Base-by-base conservation (phyloP, 257 asterid genomes). In the Solanum bulbocastanum region DNA sequence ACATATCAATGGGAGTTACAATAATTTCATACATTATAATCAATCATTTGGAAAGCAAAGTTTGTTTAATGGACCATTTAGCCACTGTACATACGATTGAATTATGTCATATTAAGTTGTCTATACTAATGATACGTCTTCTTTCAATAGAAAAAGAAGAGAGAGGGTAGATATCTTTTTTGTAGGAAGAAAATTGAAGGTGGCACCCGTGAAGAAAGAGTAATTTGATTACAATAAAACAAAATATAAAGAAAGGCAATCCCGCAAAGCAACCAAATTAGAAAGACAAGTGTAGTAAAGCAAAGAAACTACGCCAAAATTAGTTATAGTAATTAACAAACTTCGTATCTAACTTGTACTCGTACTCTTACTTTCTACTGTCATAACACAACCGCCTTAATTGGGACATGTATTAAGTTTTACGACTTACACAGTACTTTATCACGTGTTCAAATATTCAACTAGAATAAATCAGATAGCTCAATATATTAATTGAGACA, bases 241-340 rank as follows among this genome's bases (percentile, higher is more conserved):
- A 40, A 39, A 85, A 30, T 6, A 62, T 37, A n/a, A 30, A 83
- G 72, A 60, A 83, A 83, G 72, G 73, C 75, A 58, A 20, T 3
- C 75, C 87, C 87, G 87, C 36, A 23, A 83, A 83, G 87, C 75
- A 76, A 39, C 56, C 46, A 75, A 75, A 23, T 25, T 58, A 83
- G 86, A 58, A 58, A 30, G 27, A 58, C 15, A 84, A 84, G 62
- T 37, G 58, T 84, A 84, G 79, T 65, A 84, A 84, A 65, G 87
- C 81, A 84, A 84, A 85, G 13, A 85, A 66, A 85, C 87, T 66
- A 85, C 87, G 78, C 87, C 35, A 85, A 39, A 12, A 84, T 49
- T 83, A 83, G 44, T 30, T 56, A 42, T 44, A 68, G 22, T 69
- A 69, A 69, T 69, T 60, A 60, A 60, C 33, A 60, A 68, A 39